phyloP scores from a whole-genome alignment of 345 rosid genomes.

The Abelmoschus esculentus region DNA sequence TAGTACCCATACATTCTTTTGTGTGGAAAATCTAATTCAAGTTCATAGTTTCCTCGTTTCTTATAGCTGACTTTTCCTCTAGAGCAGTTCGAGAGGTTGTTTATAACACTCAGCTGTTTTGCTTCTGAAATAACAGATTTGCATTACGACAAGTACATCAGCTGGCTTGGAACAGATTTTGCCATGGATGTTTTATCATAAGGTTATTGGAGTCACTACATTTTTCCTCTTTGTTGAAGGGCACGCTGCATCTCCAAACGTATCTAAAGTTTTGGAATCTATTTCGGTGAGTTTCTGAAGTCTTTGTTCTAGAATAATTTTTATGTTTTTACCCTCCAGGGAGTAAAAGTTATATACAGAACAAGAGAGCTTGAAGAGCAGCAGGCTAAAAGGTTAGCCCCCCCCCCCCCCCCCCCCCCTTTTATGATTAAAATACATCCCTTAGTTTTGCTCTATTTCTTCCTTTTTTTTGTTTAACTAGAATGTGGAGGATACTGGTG shows the following conservation, averaged over 20 bases:
- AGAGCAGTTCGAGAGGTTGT: neutral
- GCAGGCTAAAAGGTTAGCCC: slow-evolving; percentile 83
- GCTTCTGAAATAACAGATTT: slow-evolving; percentile 41
- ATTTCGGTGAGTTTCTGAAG: slow-evolving; percentile 52
- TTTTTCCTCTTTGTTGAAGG: slow-evolving; percentile 98
- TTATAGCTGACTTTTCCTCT: neutral
- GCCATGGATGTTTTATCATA: slow-evolving; percentile 97
- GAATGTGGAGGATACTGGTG: slow-evolving; percentile 1
- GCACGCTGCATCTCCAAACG: slow-evolving; percentile 76
- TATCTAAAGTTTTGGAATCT: slow-evolving; percentile 71
- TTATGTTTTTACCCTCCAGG: slow-evolving; percentile 34
- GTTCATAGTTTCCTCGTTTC: neutral
- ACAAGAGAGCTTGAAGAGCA: slow-evolving; percentile 86
- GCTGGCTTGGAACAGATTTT: no score
- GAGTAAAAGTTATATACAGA: slow-evolving; percentile 79
- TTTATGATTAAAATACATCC: no score
- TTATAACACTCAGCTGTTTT: neutral
- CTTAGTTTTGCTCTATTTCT: neutral
- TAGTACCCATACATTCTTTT: neutral
- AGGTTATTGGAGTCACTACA: slow-evolving; percentile 82
- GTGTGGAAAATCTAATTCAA: neutral
- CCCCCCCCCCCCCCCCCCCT: no score
- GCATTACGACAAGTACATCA: slow-evolving; percentile 83
- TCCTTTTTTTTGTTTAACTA: neutral
- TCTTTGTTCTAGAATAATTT: slow-evolving; percentile 5